Conservation (phyloP, 495 filamentous ascomycete genomes). For the Penicillium cinerascens region DNA sequence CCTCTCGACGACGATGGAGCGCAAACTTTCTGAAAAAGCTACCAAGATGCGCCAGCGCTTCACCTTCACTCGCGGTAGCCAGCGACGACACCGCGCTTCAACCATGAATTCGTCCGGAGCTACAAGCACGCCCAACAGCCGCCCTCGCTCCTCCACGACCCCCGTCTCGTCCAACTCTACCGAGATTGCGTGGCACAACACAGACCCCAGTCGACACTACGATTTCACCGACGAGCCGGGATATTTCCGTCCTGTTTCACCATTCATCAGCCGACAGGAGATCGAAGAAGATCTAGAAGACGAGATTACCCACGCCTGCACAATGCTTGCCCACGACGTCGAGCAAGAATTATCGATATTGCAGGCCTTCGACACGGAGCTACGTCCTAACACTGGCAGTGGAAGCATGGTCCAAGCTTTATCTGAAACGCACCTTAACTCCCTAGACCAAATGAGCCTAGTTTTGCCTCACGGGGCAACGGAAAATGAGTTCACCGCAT, state of each 20-base stretch:
- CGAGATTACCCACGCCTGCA: constrained; percentile 23
- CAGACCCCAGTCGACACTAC: constrained; percentile 7
- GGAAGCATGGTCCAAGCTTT: not conserved
- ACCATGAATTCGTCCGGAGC: constrained; percentile 8
- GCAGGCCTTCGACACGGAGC: constrained; percentile 4
- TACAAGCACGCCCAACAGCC: constrained; percentile 8
- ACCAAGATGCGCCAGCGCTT: constrained; percentile 23
- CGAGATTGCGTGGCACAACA: constrained; percentile 7
- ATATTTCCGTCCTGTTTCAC: constrained; percentile 20
- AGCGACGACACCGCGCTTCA: constrained; percentile 6
- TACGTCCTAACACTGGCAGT: not conserved
- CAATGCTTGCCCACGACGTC: constrained; percentile 22
- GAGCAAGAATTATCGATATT: constrained; percentile 24
- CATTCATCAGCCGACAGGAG: constrained; percentile 18
- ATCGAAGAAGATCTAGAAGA: constrained; percentile 21
- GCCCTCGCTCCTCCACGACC: constrained; percentile 21
- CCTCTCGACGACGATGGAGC: constrained; percentile 17
- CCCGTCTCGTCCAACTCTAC: constrained; percentile 12
- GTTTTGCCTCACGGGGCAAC: not conserved
- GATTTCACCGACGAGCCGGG: constrained; percentile 24
- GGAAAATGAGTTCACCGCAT: not conserved
- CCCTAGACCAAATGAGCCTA: not conserved
- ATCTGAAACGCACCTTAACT: not conserved
- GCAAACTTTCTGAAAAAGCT: constrained; percentile 25
- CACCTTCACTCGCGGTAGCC: constrained; percentile 13